Conservation (phyloP, 345 rosid species). For the Garcia nutans region DNA sequence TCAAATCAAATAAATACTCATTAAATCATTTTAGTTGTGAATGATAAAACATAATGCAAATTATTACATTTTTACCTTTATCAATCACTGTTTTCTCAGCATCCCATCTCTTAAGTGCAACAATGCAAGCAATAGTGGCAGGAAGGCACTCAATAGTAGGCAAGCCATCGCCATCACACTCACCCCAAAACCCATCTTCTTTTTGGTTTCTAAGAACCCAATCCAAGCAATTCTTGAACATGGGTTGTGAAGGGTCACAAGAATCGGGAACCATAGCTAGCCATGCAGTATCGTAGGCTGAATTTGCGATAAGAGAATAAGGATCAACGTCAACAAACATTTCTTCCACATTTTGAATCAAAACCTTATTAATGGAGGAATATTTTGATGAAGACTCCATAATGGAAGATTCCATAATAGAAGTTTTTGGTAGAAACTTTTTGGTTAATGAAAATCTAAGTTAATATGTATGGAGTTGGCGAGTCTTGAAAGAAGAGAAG, state of each 20-base stretch:
- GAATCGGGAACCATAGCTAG: conserved; percentile 49
- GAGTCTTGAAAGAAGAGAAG: too few species aligned
- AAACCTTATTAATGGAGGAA: conserved; percentile 20
- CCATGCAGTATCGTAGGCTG: conserved; percentile 66
- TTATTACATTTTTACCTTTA: conserved; percentile 33
- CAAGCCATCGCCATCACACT: conserved; percentile 28
- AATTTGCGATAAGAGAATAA: conserved; percentile 37
- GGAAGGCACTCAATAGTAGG: conserved; percentile 39
- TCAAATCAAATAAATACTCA: too few species aligned
- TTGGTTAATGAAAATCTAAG: too few species aligned
- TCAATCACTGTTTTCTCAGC: conserved; percentile 18
- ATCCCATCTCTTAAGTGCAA: conserved; percentile 54
- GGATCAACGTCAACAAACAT: conserved; percentile 24
- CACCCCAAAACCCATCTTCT: conserved; percentile 55
- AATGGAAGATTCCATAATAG: too few species aligned
- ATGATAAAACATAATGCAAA: too few species aligned
- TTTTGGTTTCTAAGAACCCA: conserved; percentile 57
- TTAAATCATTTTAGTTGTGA: too few species aligned
- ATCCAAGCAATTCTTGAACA: conserved; percentile 53
- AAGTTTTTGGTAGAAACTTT: neutral
- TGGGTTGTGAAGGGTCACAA: conserved; percentile 28
- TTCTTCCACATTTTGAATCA: conserved; percentile 32
- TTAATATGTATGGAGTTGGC: too few species aligned
- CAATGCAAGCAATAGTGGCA: conserved; percentile 52
- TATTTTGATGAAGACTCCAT: conserved; percentile 15